Percentiles rank a stretch among this genome's conserved stretches.
These are phyloP conservation scores for Camellia granthamiana DNA, from an alignment of 148 eudicot species.

Conservation along the genomic window DNA sequence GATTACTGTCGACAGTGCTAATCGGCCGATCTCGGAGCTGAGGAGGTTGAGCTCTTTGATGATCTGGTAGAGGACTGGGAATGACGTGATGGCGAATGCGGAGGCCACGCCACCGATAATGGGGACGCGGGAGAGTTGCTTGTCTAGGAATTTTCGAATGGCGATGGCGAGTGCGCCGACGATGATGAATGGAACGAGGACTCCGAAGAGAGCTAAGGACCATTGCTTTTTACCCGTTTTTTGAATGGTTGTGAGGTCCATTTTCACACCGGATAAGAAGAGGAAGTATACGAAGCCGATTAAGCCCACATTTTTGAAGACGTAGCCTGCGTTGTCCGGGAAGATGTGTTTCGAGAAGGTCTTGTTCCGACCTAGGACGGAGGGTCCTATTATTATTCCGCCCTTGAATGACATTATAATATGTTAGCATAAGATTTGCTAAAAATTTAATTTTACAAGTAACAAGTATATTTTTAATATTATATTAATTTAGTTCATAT, in stretches of 20 bases:
- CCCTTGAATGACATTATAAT: constrained; percentile 37
- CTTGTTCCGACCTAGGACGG: constrained; percentile 49
- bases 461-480: too few species aligned
- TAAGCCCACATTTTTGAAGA: constrained; percentile 47
- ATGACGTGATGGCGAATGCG: constrained; percentile 46
- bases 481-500: too few species aligned
- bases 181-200: constrained; percentile 32
- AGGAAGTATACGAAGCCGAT: constrained; percentile 76
- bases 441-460: neutral
- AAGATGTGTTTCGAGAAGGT: constrained; percentile 33
- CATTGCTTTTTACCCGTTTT: constrained; percentile 56
- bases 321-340: constrained; percentile 40
- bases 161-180: constrained; percentile 26
- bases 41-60: constrained; percentile 68
- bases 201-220: constrained; percentile 41
- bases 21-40: constrained; percentile 72
- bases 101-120: constrained; percentile 57
- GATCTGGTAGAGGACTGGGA: constrained; percentile 64
- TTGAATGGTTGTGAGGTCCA: constrained; percentile 43
- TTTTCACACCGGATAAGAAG: constrained; percentile 71
- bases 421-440: neutral
- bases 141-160: constrained; percentile 38
- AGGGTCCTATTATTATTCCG: constrained; percentile 80
- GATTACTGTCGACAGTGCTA: constrained; percentile 54
- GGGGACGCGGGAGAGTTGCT: constrained; percentile 31